Evolutionary conservation across 1,284 basidiomycete species (phyloP).

Genomic region (Stereum hirsutum): DNA sequence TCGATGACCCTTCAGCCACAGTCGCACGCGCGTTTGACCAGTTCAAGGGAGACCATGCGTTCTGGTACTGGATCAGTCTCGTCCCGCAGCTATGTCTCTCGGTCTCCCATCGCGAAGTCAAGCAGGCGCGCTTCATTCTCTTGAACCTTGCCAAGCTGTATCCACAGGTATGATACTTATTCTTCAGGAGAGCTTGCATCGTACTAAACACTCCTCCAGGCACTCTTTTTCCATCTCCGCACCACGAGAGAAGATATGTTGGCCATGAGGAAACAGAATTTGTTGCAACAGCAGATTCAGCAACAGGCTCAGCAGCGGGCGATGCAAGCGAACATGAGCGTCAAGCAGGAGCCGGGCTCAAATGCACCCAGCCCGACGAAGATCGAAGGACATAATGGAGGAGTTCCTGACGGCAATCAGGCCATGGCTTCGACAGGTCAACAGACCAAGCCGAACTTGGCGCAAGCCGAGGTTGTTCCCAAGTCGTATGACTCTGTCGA

Average conservation of each 20-base stretch:
- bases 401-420: too few species aligned
- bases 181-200: slow-evolving; percentile 3
- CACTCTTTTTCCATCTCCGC: slow-evolving; percentile 91
- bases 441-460: too few species aligned
- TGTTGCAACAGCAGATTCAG: too few species aligned
- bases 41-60: slow-evolving; percentile 94
- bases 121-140: slow-evolving; percentile 87
- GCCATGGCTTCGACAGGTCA: too few species aligned
- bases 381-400: too few species aligned
- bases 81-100: slow-evolving; percentile 95
- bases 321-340: too few species aligned
- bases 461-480: slow-evolving; percentile 31
- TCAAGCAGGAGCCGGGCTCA: slow-evolving; percentile 24
- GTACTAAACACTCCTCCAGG: slow-evolving; percentile 37
- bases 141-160: slow-evolving; percentile 88
- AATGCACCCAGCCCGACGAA: too few species aligned
- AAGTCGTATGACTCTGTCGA: slow-evolving; percentile 89
- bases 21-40: slow-evolving; percentile 91
- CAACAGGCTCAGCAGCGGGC: slow-evolving; percentile 4
- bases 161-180: slow-evolving; percentile 67
- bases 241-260: slow-evolving; percentile 88
- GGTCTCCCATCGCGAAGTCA: slow-evolving; percentile 86
- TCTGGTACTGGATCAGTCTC: slow-evolving; percentile 99
- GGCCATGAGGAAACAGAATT: slow-evolving; percentile 36
- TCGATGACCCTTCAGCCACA: slow-evolving; percentile 74